Percentiles rank a stretch among this genome's conserved stretches.
phyloP scores from a whole-genome alignment of 2,329 filamentous ascomycete genomes.

The Xylaria sp. region DNA sequence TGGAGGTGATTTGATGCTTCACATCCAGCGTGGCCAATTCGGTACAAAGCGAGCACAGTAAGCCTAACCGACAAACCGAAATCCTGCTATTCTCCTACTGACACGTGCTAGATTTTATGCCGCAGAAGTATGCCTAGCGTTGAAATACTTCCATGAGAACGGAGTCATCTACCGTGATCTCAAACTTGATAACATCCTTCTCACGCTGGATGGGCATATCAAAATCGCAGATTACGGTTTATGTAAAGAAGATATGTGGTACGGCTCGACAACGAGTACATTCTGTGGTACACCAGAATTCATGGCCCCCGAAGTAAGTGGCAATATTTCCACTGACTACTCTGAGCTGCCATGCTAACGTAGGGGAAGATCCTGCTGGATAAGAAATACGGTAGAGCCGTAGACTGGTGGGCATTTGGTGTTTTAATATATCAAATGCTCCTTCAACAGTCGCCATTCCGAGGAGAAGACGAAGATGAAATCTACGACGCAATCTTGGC shows the following conservation, averaged over 20 bases:
- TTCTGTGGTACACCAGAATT: constrained; percentile 99
- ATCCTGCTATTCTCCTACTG: constrained; percentile 23
- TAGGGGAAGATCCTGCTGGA: constrained; percentile 83
- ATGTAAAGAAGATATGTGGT: constrained; percentile 99
- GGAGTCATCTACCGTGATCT: constrained; percentile 98
- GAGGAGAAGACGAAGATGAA: constrained; percentile 98
- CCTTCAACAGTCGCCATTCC: constrained; percentile 97
- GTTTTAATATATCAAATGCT: constrained; percentile 99
- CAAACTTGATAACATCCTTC: constrained; percentile 91
- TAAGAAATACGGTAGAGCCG: constrained; percentile 97
- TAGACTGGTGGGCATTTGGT: constrained; percentile 99
- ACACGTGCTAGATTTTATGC: constrained; percentile 81
- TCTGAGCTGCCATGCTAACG: constrained; percentile 47
- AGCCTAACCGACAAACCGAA: constrained; percentile 53
- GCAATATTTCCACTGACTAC: neutral
- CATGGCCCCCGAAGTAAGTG: constrained; percentile 92
- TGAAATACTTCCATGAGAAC: constrained; percentile 99
- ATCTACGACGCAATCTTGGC: constrained; percentile 99
- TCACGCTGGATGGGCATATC: constrained; percentile 96
- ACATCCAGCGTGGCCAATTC: constrained; percentile 97
- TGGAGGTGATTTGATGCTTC: constrained; percentile 98
- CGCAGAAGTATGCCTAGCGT: constrained; percentile 92
- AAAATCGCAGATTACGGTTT: constrained; percentile 99
- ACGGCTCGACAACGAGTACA: constrained; percentile 93
- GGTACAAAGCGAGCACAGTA: constrained; percentile 95